These are phyloP conservation scores for Ogataea henricii DNA, from an alignment of 805 yeast genomes.

Conservation along the genomic window DNA sequence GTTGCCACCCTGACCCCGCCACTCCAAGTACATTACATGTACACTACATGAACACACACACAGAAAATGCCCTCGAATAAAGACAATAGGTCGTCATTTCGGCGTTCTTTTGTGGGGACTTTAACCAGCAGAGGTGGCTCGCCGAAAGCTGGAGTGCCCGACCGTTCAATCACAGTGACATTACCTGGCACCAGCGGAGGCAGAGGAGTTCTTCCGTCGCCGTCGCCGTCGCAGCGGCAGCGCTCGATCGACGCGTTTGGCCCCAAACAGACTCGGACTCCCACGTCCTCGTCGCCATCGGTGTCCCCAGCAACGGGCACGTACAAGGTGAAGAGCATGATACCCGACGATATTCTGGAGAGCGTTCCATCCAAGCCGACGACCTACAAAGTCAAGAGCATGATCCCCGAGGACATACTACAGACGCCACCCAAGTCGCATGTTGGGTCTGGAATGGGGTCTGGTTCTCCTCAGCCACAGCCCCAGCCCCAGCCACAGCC, in stretches of 20 bases:
- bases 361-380: background rate
- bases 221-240: background rate
- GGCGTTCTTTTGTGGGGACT: conserved; percentile 4
- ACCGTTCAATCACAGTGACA: conserved; percentile 5
- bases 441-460: background rate
- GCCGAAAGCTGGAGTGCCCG: background rate
- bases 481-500: background rate
- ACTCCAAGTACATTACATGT: too few species aligned
- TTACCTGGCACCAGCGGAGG: background rate
- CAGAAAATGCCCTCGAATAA: conserved; percentile 2
- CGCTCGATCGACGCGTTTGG: conserved; percentile 1
- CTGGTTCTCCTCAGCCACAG: background rate
- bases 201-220: background rate
- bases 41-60: background rate
- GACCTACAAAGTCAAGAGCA: conserved; percentile 8
- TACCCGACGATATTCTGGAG: conserved; percentile 17
- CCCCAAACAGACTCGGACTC: background rate
- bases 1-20: too few species aligned
- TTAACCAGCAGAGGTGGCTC: conserved; percentile 1
- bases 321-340: conserved; percentile 18
- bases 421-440: background rate
- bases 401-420: conserved; percentile 15
- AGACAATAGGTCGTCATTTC: conserved; percentile 4
- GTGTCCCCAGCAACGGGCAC: background rate
- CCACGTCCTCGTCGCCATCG: background rate